Base-by-base conservation (phyloP, 1,284 basidiomycete genomes). In the Cryptococcus maquisensis region DNA sequence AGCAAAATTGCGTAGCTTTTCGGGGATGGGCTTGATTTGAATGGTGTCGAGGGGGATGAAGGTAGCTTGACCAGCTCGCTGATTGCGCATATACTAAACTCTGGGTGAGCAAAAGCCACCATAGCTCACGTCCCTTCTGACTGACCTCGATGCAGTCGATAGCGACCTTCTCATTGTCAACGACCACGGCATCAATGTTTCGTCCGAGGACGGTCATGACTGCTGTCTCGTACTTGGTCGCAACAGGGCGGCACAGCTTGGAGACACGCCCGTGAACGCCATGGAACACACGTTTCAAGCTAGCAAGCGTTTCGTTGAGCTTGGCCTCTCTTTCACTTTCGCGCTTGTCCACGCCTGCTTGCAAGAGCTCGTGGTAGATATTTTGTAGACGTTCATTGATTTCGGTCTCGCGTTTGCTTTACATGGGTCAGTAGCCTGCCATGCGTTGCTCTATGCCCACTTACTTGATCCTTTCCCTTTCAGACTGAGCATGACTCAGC, bases 41-140 rank as follows among this genome's bases (percentile, higher is more conserved):
- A 98, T 94, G 1, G 90, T 94, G 73, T 98, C 95, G 12, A 99
- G 85, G 0, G 96, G 96, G 48, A 98, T 87, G 78, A 98, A 98
- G 0, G 95, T 98, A 7, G 93, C 93, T 75, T 93, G 90, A 1
- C 95, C 95, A 0, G 87, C 85, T 35, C 94, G 87, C 75, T 97
- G 92, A 66, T 88, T 92, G 58, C 92, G 88, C 82, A 99, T 85
- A 74, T 97, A 98, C 87, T 94, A 68, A 15, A 44, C 4, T 28
- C 21, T 23, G 48, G 39, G 35, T 46, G 43, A 40, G 39, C n/a
- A 46, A n/a, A n/a, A 23, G 15, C 12, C 42, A 26, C 10, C 7
- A 3, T 23, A 44, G 23, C 18, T 44, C 8, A n/a, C 12, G 20
- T 32, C 35, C 15, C 20, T 21, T 20, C 21, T 21, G 15, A 69